Evolutionary conservation across 257 asterid species (phyloP).

Genomic region (Ligustrum vulgare): DNA sequence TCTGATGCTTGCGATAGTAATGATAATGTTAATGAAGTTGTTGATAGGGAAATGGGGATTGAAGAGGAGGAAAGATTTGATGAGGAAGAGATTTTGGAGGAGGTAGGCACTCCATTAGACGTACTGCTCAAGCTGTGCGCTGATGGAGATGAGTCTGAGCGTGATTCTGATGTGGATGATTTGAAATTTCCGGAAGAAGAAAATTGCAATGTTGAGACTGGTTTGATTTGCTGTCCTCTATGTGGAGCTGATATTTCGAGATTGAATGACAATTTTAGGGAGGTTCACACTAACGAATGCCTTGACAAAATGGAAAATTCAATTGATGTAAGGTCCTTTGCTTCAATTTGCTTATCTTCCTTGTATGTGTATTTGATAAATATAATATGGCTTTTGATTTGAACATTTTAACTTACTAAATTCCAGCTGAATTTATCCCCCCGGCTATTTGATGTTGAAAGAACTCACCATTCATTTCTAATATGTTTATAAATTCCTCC

Average conservation of each 20-base stretch:
- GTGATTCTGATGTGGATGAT: conserved; percentile 14
- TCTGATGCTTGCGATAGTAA: neutral
- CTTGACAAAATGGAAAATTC: conserved; percentile 59
- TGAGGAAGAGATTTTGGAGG: conserved; percentile 39
- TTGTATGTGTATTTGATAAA: conserved; percentile 1
- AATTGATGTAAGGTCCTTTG: conserved; percentile 42
- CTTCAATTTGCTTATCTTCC: neutral
- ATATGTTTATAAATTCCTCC: no score
- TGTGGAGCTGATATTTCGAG: conserved; percentile 78
- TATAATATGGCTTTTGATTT: conserved; percentile 3
- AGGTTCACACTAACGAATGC: conserved; percentile 79
- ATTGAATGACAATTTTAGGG: conserved; percentile 55
- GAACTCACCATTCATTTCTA: neutral
- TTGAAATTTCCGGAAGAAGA: conserved; percentile 20
- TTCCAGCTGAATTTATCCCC: neutral
- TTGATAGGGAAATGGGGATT: neutral
- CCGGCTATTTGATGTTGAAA: neutral
- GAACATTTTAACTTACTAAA: neutral
- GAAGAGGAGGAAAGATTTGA: conserved; percentile 31
- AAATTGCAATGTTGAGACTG: conserved; percentile 11
- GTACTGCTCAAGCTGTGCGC: conserved; percentile 71
- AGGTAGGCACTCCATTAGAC: conserved; percentile 54
- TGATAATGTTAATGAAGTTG: neutral
- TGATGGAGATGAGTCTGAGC: conserved; percentile 33
- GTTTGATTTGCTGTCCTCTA: conserved; percentile 63